These are phyloP conservation scores for Cairneyella variabilis DNA, from an alignment of 495 filamentous ascomycete species.

Conservation along the genomic window DNA sequence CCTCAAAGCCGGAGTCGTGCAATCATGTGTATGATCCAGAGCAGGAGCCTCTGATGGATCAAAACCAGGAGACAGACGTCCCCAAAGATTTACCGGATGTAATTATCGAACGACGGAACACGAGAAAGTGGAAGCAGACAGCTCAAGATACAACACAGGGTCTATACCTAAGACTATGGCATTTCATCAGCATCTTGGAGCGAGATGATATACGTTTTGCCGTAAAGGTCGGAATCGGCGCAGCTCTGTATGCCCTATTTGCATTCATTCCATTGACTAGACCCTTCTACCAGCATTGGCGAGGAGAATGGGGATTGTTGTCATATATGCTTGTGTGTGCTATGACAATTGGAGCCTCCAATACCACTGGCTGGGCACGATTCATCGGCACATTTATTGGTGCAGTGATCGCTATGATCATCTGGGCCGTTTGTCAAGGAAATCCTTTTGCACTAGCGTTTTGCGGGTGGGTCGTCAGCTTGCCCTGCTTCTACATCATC, in stretches of 20 bases:
- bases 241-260: constrained; percentile 78
- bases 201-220: constrained; percentile 65
- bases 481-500: constrained; percentile 86
- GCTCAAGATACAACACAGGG: constrained; percentile 32
- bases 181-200: constrained; percentile 36
- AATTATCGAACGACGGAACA: constrained; percentile 38
- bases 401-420: constrained; percentile 65
- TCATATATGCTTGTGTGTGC: constrained; percentile 98
- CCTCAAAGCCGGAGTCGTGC: constrained; percentile 8
- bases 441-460: constrained; percentile 71
- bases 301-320: constrained; percentile 93
- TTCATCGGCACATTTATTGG: constrained; percentile 88
- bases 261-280: constrained; percentile 76
- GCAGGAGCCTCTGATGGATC: constrained; percentile 20
- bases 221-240: constrained; percentile 88
- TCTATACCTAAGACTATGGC: constrained; percentile 35
- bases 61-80: constrained; percentile 30
- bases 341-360: constrained; percentile 94
- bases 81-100: constrained; percentile 44
- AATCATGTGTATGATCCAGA: constrained; percentile 16
- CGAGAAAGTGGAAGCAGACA: constrained; percentile 38
- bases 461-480: constrained; percentile 74
- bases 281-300: constrained; percentile 80
- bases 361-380: constrained; percentile 81
- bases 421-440: constrained; percentile 70